phyloP scores from a whole-genome alignment of 2,329 filamentous ascomycete genomes.

The Stylonectria norvegica region DNA sequence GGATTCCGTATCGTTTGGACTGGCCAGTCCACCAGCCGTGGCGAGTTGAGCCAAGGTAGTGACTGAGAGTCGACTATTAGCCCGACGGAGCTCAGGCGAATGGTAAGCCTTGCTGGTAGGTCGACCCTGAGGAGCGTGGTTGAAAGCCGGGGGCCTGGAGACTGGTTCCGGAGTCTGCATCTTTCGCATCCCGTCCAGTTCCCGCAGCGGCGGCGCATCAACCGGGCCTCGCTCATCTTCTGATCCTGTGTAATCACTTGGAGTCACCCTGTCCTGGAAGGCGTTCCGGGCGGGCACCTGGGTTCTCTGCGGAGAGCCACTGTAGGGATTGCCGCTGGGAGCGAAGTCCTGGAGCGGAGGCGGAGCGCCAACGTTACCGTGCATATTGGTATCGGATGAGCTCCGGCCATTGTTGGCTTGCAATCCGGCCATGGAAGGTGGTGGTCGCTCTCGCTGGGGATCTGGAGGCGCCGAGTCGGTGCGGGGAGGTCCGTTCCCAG shows the following conservation, averaged over 20 bases:
- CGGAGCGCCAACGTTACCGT: slow-evolving; percentile 23
- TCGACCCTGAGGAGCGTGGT: slow-evolving; percentile 67
- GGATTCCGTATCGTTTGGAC: slow-evolving; percentile 35
- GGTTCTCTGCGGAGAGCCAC: slow-evolving; percentile 32
- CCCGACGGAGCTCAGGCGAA: slow-evolving; percentile 72
- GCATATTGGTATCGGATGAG: slow-evolving; percentile 43
- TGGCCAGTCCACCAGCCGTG: slow-evolving; percentile 58
- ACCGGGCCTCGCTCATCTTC: slow-evolving; percentile 48
- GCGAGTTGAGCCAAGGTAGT: slow-evolving; percentile 78
- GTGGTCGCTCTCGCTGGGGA: slow-evolving; percentile 35
- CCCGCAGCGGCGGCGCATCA: slow-evolving; percentile 41
- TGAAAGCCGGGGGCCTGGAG: slow-evolving; percentile 72
- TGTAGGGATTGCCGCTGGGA: slow-evolving; percentile 25
- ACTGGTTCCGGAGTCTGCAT: slow-evolving; percentile 73
- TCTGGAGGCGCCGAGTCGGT: slow-evolving; percentile 52
- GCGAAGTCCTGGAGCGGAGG: slow-evolving; percentile 24
- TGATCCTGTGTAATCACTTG: slow-evolving; percentile 54
- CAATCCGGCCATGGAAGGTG: slow-evolving; percentile 32
- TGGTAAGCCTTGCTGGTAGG: slow-evolving; percentile 68
- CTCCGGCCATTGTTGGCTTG: slow-evolving; percentile 43
- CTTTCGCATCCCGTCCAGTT: slow-evolving; percentile 52
- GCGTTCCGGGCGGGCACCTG: slow-evolving; percentile 39
- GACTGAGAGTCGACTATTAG: slow-evolving; percentile 79
- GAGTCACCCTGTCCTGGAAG: slow-evolving; percentile 42
- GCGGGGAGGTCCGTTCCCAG: slow-evolving; percentile 38